phyloP scores from a whole-genome alignment of 1,284 basidiomycete genomes.

The Afroboletus lepidellus region DNA sequence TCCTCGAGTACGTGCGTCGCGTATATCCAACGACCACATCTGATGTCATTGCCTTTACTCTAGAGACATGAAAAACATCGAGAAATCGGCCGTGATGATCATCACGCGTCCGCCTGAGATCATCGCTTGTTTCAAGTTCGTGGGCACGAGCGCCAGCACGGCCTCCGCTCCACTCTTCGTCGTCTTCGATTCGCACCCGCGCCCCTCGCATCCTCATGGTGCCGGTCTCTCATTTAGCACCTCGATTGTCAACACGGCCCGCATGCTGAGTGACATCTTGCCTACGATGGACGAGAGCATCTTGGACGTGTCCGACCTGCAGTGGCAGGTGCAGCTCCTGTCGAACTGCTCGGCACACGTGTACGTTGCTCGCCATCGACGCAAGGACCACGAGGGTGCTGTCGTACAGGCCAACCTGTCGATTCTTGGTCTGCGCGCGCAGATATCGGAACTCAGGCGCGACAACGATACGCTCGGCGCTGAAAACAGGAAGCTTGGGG shows the following conservation, averaged over 20 bases:
- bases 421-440: conserved; percentile 42
- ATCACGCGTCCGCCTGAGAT: conserved; percentile 73
- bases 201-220: conserved; percentile 55
- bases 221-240: conserved; percentile 52
- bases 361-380: conserved; percentile 36
- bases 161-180: conserved; percentile 40
- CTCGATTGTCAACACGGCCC: conserved; percentile 41
- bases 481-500: conserved; percentile 37
- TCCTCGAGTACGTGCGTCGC: conserved; percentile 43
- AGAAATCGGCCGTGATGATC: conserved; percentile 43
- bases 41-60: background rate
- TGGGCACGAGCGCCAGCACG: conserved; percentile 12
- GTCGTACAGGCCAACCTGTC: conserved; percentile 49
- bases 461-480: conserved; percentile 32
- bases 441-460: conserved; percentile 38
- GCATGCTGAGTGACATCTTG: conserved; percentile 49
- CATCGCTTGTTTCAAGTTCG: conserved; percentile 53
- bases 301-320: conserved; percentile 45
- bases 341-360: conserved; percentile 57
- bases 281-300: conserved; percentile 43
- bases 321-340: conserved; percentile 66
- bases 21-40: background rate
- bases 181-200: conserved; percentile 64
- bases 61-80: conserved; percentile 35
- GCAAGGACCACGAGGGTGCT: conserved; percentile 28